phyloP scores from a whole-genome alignment of 805 yeast species.

The Candida awuae region DNA sequence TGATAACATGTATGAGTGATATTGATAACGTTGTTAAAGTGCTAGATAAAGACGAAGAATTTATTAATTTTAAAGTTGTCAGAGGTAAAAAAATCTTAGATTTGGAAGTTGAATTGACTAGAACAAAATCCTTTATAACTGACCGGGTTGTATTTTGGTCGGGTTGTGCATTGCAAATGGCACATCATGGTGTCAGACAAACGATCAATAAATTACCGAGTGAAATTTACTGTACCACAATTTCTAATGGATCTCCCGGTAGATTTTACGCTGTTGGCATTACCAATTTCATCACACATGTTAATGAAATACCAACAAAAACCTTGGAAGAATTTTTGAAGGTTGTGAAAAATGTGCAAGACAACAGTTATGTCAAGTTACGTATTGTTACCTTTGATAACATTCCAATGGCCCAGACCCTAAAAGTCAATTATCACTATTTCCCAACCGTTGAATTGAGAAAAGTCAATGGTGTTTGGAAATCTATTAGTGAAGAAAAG shows the following conservation, averaged over 20 bases:
- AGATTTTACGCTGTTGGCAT: constrained; percentile 70
- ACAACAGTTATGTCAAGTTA: constrained; percentile 71
- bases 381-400: constrained; percentile 80
- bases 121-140: constrained; percentile 47
- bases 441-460: constrained; percentile 65
- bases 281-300: constrained; percentile 83
- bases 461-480: constrained; percentile 45
- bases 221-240: constrained; percentile 71
- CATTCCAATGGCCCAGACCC: constrained; percentile 76
- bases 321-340: constrained; percentile 59
- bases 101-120: constrained; percentile 56
- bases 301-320: constrained; percentile 67
- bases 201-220: constrained; percentile 71
- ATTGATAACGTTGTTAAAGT: constrained; percentile 40
- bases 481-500: constrained; percentile 41
- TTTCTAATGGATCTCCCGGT: constrained; percentile 80
- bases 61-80: constrained; percentile 53
- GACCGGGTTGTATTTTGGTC: constrained; percentile 70
- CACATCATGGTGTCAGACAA: constrained; percentile 91
- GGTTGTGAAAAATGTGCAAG: constrained; percentile 64
- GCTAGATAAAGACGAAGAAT: constrained; percentile 24
- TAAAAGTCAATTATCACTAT: constrained; percentile 84
- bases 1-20: constrained; percentile 62
- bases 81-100: constrained; percentile 61
- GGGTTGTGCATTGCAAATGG: constrained; percentile 75